Evolutionary conservation across 441 rosid genomes (phyloP), one percentile per base, ranked within the genome.

Genomic region (Rhodomyrtus psidioides): DNA sequence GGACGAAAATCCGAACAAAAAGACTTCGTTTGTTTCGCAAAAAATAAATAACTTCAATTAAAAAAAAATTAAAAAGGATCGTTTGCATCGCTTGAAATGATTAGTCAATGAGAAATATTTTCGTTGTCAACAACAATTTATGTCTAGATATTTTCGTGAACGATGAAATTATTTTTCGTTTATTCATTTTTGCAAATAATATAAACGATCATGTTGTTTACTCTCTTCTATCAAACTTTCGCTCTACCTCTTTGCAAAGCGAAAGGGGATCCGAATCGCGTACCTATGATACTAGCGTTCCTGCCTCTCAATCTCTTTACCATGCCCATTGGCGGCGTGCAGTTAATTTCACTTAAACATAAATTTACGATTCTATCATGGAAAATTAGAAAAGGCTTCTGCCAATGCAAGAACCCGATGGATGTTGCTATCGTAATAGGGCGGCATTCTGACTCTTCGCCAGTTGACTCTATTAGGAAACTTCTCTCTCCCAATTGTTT

Each of bases 11-110:
- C 19, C 5, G 39, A 65, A 65, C 15, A 21, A 1, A 4, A 28
- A 62, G 0, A 6, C 2, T 1, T 0, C 0, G 4, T 6, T 34
- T 34, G 1, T 34, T 19, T 65, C 0, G 0, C 0, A 0, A 4
- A 34, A 34, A 65, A 19, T 65, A 21, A 34, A 39, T 6, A 2
- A 34, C 34, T 19, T 5, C 12, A 0, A 9, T 30, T 30, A 1
- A 0, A 28, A 4, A 62, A 62, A 16, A 4, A n/a, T n/a, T n/a
- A 34, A 34, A 19, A 42, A 42, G 9, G 44, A 65, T 34, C 1
- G 2, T 2, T 65, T 34, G 26, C 12, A 65, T 34, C 1, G 2
- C 4, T 65, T 34, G 26, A 2, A 34, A 65, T 28, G 34, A 34
- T 34, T 65, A 65, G 1, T 34, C 1, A 5, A 9, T 34, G 1